Evolutionary conservation across 2,329 filamentous ascomycete genomes (phyloP), one percentile per base, ranked within the genome.

Genomic region (Xylariaceae sp.): DNA sequence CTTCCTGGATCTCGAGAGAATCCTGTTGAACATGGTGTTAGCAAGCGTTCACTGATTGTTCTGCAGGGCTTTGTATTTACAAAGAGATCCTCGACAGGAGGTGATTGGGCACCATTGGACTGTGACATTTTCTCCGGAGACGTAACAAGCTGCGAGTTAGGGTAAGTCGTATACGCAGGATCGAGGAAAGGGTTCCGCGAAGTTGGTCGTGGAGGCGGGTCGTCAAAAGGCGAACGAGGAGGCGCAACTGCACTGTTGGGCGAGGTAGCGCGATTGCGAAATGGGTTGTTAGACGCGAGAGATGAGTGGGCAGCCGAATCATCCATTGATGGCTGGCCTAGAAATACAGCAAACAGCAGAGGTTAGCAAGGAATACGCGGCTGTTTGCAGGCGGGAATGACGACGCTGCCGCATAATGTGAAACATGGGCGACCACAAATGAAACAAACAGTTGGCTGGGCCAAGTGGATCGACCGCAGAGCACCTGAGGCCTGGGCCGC

Each of bases 211-310:
- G 78, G 75, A 67, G 78, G 76, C 64, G 77, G 79, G 73, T 85
- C 82, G 74, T 84, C 83, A 71, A 85, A 85, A 62, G 82, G 85
- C 64, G 82, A 87, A 63, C 74, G 74, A 66, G 76, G 77, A 61
- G 68, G 67, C 17, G 73, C 75, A 69, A 68, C 70, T 64, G 69
- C 77, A 65, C 62, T 71, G 62, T 65, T 72, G 70, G 83, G 87
- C 64, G 88, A 89, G 44, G 80, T 78, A 64, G 86, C 84, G 70
- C 87, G 85, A 74, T 90, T 90, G 77, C 88, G 87, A 69, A 85
- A 92, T 63, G 89, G 89, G 72, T 92, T 92, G 81, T 92, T 92
- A 73, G 88, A 92, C 73, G 87, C 86, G 70, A 92, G 82, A 74
- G 82, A 78, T 71, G 88, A 78, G 66, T 79, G 80, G 65, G 81